Conservation (phyloP, 1,284 basidiomycete genomes). For the Kalmanozyma brasiliensis region DNA sequence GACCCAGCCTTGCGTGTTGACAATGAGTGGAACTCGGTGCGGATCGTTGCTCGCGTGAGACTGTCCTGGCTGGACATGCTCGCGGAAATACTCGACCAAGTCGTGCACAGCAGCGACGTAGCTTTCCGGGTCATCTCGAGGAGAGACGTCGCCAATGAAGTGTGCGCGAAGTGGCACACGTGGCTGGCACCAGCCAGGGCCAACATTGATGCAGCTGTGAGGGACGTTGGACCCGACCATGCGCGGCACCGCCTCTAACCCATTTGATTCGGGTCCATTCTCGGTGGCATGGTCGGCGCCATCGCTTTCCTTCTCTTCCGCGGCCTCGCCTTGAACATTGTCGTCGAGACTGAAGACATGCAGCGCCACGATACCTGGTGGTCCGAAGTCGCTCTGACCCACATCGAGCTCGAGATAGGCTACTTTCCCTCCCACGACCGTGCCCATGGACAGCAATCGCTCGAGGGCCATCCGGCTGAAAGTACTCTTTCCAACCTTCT, state of each 20-base stretch:
- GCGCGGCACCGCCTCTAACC: neutral
- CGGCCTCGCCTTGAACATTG: neutral
- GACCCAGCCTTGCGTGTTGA: slow-evolving; percentile 97
- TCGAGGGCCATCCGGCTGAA: slow-evolving; percentile 83
- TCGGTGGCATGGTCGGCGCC: neutral
- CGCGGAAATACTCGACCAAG: slow-evolving; percentile 74
- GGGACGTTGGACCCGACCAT: neutral
- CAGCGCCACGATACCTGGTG: slow-evolving; percentile 84
- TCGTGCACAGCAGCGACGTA: slow-evolving; percentile 80
- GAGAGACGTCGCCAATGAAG: slow-evolving; percentile 83
- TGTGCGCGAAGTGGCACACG: slow-evolving; percentile 79
- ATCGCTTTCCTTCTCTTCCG: neutral
- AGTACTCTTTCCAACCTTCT: slow-evolving; percentile 89
- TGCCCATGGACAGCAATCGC: slow-evolving; percentile 71
- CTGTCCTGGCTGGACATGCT: slow-evolving; percentile 22
- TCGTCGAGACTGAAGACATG: slow-evolving; percentile 72
- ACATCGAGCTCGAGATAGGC: slow-evolving; percentile 91
- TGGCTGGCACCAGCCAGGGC: slow-evolving; percentile 69
- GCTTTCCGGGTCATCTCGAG: slow-evolving; percentile 80
- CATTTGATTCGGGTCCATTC: neutral
- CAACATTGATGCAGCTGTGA: slow-evolving; percentile 27
- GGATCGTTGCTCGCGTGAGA: slow-evolving; percentile 2
- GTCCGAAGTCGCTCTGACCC: slow-evolving; percentile 93
- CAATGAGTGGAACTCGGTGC: slow-evolving; percentile 76
- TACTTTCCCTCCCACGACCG: slow-evolving; percentile 73